Evolutionary conservation across 164 flowering plant genomes (phyloP).

Genomic region (Euptelea pleiosperma): DNA sequence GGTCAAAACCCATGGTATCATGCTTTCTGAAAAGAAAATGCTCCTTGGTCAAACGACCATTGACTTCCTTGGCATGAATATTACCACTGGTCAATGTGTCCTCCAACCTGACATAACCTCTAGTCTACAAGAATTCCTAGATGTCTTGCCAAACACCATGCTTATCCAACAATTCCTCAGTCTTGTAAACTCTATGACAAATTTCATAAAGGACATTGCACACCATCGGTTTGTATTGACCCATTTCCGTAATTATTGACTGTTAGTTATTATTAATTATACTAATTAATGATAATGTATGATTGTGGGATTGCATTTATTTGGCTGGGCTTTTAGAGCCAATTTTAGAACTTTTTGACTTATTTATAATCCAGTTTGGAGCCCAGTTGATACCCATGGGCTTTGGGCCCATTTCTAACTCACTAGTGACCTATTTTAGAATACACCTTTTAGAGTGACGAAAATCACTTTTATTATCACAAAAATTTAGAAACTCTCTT

Average conservation of each 20-base stretch:
- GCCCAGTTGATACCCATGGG: too few relatives aligned
- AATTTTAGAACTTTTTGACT: neutral
- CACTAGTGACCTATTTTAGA: neutral
- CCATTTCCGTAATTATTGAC: too few relatives aligned
- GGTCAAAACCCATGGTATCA: neutral
- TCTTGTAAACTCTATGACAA: neutral
- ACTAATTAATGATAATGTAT: too few relatives aligned
- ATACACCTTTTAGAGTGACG: too few relatives aligned
- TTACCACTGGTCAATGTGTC: neutral
- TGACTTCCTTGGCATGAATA: neutral
- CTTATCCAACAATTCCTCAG: neutral
- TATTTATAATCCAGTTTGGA: too few relatives aligned
- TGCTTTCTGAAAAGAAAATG: constrained; percentile 1
- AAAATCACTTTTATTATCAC: too few relatives aligned
- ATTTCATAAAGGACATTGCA: too few relatives aligned
- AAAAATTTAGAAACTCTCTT: too few relatives aligned
- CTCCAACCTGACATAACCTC: neutral
- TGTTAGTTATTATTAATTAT: neutral
- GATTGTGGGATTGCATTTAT: too few relatives aligned
- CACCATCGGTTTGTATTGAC: too few relatives aligned
- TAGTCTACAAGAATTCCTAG: neutral
- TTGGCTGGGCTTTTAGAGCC: neutral
- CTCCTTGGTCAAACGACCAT: neutral
- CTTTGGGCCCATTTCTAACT: too few relatives aligned
- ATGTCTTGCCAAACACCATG: neutral